These are phyloP conservation scores for Ciborinia camelliae DNA, from an alignment of 2,329 filamentous ascomycete genomes.

Conservation along the genomic window DNA sequence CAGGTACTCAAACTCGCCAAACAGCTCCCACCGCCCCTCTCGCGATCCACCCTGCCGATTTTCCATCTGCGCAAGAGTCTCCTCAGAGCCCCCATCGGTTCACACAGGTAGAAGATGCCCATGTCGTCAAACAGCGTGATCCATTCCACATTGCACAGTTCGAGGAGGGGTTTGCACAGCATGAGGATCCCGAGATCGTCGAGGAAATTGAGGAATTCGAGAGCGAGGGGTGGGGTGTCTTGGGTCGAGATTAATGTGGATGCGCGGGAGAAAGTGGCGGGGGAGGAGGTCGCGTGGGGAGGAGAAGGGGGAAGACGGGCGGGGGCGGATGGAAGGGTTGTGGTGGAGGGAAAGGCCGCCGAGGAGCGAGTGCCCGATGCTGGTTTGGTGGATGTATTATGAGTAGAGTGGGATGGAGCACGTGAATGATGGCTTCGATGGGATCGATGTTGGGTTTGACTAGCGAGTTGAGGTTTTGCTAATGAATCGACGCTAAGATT, in stretches of 20 bases:
- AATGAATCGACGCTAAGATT: neutral
- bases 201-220: slow-evolving; percentile 26
- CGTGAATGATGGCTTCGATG: slow-evolving; percentile 1
- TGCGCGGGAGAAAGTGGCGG: neutral
- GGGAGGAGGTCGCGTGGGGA: neutral
- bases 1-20: neutral
- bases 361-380: neutral
- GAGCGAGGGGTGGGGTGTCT: neutral
- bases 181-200: slow-evolving; percentile 32
- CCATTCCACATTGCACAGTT: slow-evolving; percentile 21
- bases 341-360: neutral
- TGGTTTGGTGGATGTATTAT: neutral
- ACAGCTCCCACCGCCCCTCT: neutral
- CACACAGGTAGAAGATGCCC: slow-evolving; percentile 21
- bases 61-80: neutral
- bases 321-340: neutral
- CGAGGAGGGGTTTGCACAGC: slow-evolving; percentile 24
- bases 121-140: slow-evolving; percentile 30
- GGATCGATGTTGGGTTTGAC: neutral
- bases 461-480: neutral
- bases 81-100: neutral
- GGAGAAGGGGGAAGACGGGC: neutral
- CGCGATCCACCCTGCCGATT: neutral
- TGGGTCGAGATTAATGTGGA: neutral
- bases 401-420: neutral